Evolutionary conservation across 441 rosid species (phyloP), one percentile per base, ranked within the genome.

Genomic region (Populus hybrid): DNA sequence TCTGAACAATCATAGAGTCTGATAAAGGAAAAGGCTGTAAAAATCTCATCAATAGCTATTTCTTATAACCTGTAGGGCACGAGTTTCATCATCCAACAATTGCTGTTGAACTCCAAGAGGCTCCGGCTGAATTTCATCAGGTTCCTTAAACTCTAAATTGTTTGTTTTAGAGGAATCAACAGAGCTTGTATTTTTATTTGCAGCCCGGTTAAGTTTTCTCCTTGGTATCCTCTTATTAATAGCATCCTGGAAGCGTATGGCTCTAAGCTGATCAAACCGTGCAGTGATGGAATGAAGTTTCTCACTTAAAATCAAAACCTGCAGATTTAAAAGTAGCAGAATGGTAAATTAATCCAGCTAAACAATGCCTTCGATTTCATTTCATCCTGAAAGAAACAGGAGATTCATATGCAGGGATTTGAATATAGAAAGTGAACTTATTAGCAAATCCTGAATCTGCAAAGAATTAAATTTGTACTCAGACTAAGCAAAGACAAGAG

Each of bases 281-380:
- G 97, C 73, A 4, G 97, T 89, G 74, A 92, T 93, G 21, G 93
- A 89, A 86, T 92, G 98, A 70, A 95, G 98, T 76, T 90, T 95
- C 88, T 94, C 98, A 73, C 97, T 95, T 83, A 95, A 75, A 81
- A 95, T 94, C 83, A 95, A 84, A 77, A 92, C 97, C 98, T 96
- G 86, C 76, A 85, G 6, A 80, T 69, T 61, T 18, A 73, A 64
- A 74, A 75, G 36, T n/a, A 57, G 57, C 28, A 73, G 0, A 74
- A 61, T 3, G 18, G 34, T n/a, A 40, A 70, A 50, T 54, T 21
- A 68, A 68, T 24, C 20, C 28, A 28, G 65, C 73, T 26, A 50
- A 32, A 14, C 20, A 76, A 50, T 6, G 11, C 9, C 79, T 34
- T 35, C 20, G 0, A 46, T 26, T 71, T 36, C 59, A 36, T 67